These are phyloP conservation scores for Mitragyna speciosa DNA, from an alignment of 257 asterid genomes.

Conservation along the genomic window DNA sequence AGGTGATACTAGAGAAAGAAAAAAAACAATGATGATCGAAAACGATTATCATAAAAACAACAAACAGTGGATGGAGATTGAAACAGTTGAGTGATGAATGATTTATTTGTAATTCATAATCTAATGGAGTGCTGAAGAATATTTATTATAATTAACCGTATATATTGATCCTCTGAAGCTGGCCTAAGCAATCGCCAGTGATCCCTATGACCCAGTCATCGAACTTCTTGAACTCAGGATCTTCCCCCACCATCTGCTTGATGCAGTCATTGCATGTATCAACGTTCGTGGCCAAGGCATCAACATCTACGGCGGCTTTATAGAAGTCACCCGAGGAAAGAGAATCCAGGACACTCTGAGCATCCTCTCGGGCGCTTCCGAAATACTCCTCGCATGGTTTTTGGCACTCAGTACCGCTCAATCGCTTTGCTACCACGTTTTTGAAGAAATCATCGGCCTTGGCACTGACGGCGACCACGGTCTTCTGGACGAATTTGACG, in stretches of 20 bases:
- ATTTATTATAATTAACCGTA: too few relatives aligned
- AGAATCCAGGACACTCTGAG: slow-evolving; percentile 37
- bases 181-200: slow-evolving; percentile 21
- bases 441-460: slow-evolving; percentile 26
- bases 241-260: background rate
- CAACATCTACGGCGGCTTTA: slow-evolving; percentile 36
- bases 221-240: slow-evolving; percentile 24
- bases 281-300: slow-evolving; percentile 34
- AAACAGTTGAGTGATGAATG: too few relatives aligned
- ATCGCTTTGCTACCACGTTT: slow-evolving; percentile 24
- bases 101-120: too few relatives aligned
- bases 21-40: too few relatives aligned
- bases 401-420: slow-evolving; percentile 29
- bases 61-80: too few relatives aligned
- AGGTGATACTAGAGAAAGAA: too few relatives aligned
- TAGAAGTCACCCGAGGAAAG: slow-evolving; percentile 24
- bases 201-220: slow-evolving; percentile 35
- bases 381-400: slow-evolving; percentile 28
- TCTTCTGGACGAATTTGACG: slow-evolving; percentile 14
- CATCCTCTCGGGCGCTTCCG: slow-evolving; percentile 31
- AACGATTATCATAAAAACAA: too few relatives aligned
- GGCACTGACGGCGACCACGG: slow-evolving; percentile 25
- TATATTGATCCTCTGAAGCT: slow-evolving; percentile 21
- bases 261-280: slow-evolving; percentile 42
- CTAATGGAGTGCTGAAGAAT: too few relatives aligned